Percentiles rank a stretch among this genome's conserved stretches.
Evolutionary conservation across 78 protist species (phyloP).

Genomic region (Guillardia theta): DNA sequence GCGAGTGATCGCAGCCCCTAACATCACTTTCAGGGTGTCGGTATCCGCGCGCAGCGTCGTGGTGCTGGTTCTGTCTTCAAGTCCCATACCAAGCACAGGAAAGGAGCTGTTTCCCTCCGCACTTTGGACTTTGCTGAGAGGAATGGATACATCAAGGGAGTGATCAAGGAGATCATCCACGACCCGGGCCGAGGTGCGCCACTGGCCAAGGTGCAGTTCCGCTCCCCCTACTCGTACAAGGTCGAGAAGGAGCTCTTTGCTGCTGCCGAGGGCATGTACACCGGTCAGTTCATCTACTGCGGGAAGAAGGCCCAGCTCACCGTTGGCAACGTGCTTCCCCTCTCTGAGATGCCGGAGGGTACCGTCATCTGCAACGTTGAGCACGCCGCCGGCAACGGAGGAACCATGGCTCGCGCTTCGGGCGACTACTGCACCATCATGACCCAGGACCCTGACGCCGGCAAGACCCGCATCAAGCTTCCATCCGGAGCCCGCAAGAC

Average conservation of each 20-base stretch:
- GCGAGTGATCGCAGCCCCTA: too few relatives aligned
- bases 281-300: conserved; percentile 85
- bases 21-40: conserved; percentile 14
- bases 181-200: conserved; percentile 99
- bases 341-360: conserved; percentile 95
- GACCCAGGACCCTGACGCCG: conserved; percentile 89
- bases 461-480: conserved; percentile 90
- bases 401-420: conserved; percentile 88
- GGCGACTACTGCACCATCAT: conserved; percentile 96
- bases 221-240: conserved; percentile 84
- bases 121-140: conserved; percentile 96
- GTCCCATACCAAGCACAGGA: conserved; percentile 89
- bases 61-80: conserved; percentile 69
- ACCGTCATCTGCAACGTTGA: conserved; percentile 98
- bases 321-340: conserved; percentile 97
- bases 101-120: conserved; percentile 93
- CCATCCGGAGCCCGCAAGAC: conserved; percentile 97
- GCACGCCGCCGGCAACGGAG: conserved; percentile 74
- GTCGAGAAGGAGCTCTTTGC: conserved; percentile 81
- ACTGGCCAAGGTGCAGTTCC: conserved; percentile 94
- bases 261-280: conserved; percentile 99
- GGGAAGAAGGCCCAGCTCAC: conserved; percentile 77
- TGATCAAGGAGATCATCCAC: conserved; percentile 95
- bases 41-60: conserved; percentile 56
- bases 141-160: conserved; percentile 87